These are phyloP conservation scores for Lactarius deliciosus DNA, from an alignment of 768 basidiomycete genomes.

Conservation along the genomic window DNA sequence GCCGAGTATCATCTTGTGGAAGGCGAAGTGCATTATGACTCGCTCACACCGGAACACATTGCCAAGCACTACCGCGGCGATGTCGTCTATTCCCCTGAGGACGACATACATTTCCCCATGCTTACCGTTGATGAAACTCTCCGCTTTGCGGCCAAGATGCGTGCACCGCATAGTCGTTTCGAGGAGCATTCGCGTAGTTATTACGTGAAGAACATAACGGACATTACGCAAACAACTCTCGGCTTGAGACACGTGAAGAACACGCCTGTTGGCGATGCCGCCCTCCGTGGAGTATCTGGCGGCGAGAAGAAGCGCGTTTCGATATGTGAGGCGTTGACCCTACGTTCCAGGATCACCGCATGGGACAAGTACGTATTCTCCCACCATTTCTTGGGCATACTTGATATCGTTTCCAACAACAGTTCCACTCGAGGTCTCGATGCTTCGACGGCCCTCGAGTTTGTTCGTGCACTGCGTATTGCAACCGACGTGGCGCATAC, in stretches of 20 bases:
- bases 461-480: constrained; percentile 71
- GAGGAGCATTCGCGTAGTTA: constrained; percentile 43
- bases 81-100: constrained; percentile 60
- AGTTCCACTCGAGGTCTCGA: constrained; percentile 81
- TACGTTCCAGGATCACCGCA: not conserved
- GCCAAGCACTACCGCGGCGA: constrained; percentile 74
- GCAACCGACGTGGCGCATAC: constrained; percentile 66
- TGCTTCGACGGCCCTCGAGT: constrained; percentile 87
- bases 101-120: constrained; percentile 81
- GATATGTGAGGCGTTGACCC: constrained; percentile 57
- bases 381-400: not conserved
- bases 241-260: constrained; percentile 77
- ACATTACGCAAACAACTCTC: constrained; percentile 68
- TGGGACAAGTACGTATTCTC: not conserved
- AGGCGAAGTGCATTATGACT: constrained; percentile 79
- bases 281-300: constrained; percentile 78
- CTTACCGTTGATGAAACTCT: constrained; percentile 80
- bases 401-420: constrained; percentile 51
- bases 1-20: constrained; percentile 59
- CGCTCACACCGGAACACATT: constrained; percentile 76
- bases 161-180: constrained; percentile 58
- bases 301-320: constrained; percentile 85
- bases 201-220: constrained; percentile 45
- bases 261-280: constrained; percentile 85
- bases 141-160: constrained; percentile 63